Base-by-base conservation (phyloP, 768 basidiomycete species). In the Pulveroboletus sp. region DNA sequence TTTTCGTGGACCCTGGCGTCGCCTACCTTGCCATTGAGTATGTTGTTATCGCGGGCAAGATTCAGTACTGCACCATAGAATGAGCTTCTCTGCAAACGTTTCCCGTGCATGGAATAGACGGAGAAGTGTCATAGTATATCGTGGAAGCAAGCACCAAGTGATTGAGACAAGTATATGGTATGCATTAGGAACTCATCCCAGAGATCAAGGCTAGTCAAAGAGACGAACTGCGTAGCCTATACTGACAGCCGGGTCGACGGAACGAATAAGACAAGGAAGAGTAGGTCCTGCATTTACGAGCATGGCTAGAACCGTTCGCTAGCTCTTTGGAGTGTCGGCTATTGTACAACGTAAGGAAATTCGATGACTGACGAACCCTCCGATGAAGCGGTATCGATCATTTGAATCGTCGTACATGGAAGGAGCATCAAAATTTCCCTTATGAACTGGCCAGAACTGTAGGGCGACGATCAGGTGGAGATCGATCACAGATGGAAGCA, bases 371-470 rank as follows among this genome's bases (percentile, higher is more conserved):
- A 89, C 89, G 46, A 86, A 76, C 46, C 91, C 90, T 47, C 74
- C 73, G 62, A 73, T 79, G 66, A 92, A 94, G n/a, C 76, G 71
- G 65, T 93, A 94, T 51, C 85, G 76, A 2, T 89, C 88, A 39
- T 80, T 69, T 15, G 87, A 89, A 57, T 82, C 77, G 62, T 93
- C 21, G 21, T 21, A 21, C 78, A 94, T 84, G 3, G 86, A 81
- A 4, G 88, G 86, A 2, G 93, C 86, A 59, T 93, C 86, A 8
- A 91, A 81, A 18, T 79, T 80, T 28, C 82, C 71, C 53, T 68
- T 72, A 61, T 90, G 86, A 14, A 94, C 73, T 41, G 93, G 62
- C 86, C 86, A 93, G 62, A 86, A 91, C 80, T 89, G 60, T 14
- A 39, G 8, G 43, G 17, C 44, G 8, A 51, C 14, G 28, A 42